These are phyloP conservation scores for Phytopythium ostracodes DNA, from an alignment of 352 stramenopile species.

Conservation along the genomic window DNA sequence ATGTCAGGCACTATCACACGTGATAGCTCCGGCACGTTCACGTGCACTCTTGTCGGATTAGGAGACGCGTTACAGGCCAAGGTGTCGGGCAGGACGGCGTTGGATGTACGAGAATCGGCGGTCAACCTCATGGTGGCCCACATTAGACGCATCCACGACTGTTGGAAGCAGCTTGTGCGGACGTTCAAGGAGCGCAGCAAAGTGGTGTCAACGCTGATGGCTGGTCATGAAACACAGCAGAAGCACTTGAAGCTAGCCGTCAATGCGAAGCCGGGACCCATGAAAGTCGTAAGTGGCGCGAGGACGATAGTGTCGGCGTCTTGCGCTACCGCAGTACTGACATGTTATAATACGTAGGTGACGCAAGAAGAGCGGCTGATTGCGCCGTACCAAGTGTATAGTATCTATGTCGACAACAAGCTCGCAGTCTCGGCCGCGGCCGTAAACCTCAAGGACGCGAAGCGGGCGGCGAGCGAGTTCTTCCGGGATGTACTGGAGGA, in stretches of 20 bases:
- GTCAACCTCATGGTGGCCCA: constrained; percentile 26
- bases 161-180: constrained; percentile 42
- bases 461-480: constrained; percentile 63
- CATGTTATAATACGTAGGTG: constrained; percentile 12
- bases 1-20: constrained; percentile 18
- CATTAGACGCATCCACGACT: constrained; percentile 36
- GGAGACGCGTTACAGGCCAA: constrained; percentile 27
- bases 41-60: constrained; percentile 33
- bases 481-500: constrained; percentile 62
- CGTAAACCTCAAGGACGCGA: constrained; percentile 67
- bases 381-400: constrained; percentile 42
- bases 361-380: constrained; percentile 30
- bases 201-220: constrained; percentile 56
- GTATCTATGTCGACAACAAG: constrained; percentile 37
- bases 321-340: not conserved
- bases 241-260: constrained; percentile 24
- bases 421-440: constrained; percentile 56
- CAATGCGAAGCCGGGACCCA: not conserved
- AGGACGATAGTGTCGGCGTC: not conserved
- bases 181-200: constrained; percentile 45
- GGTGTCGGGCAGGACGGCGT: constrained; percentile 22
- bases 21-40: constrained; percentile 11
- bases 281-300: not conserved
- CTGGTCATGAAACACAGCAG: constrained; percentile 57
- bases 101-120: constrained; percentile 28